These are phyloP conservation scores for Silybum marianum DNA, from an alignment of 129 eudicot genomes.

Conservation along the genomic window DNA sequence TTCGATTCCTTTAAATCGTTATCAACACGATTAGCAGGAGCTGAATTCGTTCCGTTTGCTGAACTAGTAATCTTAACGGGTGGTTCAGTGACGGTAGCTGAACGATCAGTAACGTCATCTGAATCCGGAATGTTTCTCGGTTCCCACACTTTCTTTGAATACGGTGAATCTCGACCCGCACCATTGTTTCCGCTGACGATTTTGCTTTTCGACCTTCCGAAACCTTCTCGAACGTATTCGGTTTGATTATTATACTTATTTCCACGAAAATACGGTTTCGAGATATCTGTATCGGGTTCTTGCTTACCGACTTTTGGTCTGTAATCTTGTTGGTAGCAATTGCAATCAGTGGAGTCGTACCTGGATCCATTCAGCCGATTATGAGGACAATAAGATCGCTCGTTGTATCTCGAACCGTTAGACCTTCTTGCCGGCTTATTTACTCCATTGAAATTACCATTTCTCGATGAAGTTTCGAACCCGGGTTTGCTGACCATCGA, in stretches of 20 bases:
- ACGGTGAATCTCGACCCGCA: conserved; percentile 40
- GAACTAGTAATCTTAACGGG: conserved; percentile 30
- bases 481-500: conserved; percentile 48
- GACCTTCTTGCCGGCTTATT: conserved; percentile 61
- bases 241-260: conserved; percentile 49
- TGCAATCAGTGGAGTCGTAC: conserved; percentile 49
- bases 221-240: conserved; percentile 47
- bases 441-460: conserved; percentile 42
- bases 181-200: conserved; percentile 36
- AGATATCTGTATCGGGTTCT: conserved; percentile 51
- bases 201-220: conserved; percentile 58
- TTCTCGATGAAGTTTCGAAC: conserved; percentile 47
- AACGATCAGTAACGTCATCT: conserved; percentile 47
- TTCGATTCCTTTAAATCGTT: conserved; percentile 36
- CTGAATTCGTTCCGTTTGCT: conserved; percentile 22
- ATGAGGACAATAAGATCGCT: conserved; percentile 47
- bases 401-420: conserved; percentile 53
- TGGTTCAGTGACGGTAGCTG: conserved; percentile 39
- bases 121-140: conserved; percentile 67
- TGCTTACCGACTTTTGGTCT: conserved; percentile 53
- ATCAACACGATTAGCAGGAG: conserved; percentile 18
- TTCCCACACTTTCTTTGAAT: conserved; percentile 81
- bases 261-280: conserved; percentile 54
- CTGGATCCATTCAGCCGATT: conserved; percentile 39
- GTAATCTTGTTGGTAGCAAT: conserved; percentile 71